Evolutionary conservation across 352 stramenopile species (phyloP).

Genomic region (Pythium pyrilobum): DNA sequence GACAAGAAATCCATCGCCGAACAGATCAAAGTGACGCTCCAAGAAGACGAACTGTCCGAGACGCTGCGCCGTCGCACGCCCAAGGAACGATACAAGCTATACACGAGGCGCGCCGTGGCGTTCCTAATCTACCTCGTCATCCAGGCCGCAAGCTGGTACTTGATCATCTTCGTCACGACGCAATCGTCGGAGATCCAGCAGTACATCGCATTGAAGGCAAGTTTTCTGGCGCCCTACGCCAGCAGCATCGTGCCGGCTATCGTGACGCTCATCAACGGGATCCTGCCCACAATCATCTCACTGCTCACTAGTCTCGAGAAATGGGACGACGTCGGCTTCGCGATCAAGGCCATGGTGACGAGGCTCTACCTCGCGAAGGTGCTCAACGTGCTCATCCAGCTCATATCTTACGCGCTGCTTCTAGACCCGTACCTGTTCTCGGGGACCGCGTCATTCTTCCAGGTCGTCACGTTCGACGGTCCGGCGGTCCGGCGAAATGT

Average conservation of each 20-base stretch:
- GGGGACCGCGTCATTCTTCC: slow-evolving; percentile 24
- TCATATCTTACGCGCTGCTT: slow-evolving; percentile 67
- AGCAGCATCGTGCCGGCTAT: slow-evolving; percentile 60
- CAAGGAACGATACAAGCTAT: slow-evolving; percentile 54
- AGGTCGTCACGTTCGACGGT: slow-evolving; percentile 38
- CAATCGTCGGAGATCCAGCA: slow-evolving; percentile 56
- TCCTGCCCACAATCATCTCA: slow-evolving; percentile 59
- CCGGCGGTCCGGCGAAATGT: slow-evolving; percentile 43
- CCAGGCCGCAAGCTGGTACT: slow-evolving; percentile 58
- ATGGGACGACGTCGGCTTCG: slow-evolving; percentile 75
- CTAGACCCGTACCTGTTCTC: slow-evolving; percentile 64
- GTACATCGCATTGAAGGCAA: slow-evolving; percentile 32
- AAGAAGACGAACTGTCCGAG: slow-evolving; percentile 51
- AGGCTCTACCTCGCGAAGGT: slow-evolving; percentile 80
- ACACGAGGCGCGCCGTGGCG: slow-evolving; percentile 34
- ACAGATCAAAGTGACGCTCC: slow-evolving; percentile 49
- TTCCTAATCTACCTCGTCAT: slow-evolving; percentile 60
- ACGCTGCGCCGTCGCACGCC: slow-evolving; percentile 41
- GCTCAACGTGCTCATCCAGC: slow-evolving; percentile 75
- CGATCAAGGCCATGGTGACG: slow-evolving; percentile 80
- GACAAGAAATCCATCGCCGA: slow-evolving; percentile 51
- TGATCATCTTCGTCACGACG: slow-evolving; percentile 71
- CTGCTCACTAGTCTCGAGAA: slow-evolving; percentile 62
- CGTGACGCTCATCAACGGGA: slow-evolving; percentile 71
- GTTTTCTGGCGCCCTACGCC: slow-evolving; percentile 46